Percentiles rank a stretch among this genome's conserved stretches.
phyloP scores from a whole-genome alignment of 495 filamentous ascomycete genomes.

The Aspergillus incahuasiensis region DNA sequence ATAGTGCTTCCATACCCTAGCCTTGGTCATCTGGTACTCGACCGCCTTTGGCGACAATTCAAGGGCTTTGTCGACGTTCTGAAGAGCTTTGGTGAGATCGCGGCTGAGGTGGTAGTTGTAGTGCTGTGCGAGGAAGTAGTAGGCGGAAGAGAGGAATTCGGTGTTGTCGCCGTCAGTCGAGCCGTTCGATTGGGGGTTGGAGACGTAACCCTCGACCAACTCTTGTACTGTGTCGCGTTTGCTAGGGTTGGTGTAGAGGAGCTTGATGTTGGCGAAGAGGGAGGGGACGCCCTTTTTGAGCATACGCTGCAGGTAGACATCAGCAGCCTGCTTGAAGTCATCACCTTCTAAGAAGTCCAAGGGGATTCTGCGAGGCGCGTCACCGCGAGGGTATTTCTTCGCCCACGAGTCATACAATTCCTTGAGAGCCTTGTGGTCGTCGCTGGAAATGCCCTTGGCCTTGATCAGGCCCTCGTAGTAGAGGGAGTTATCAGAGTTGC shows the following conservation, averaged over 20 bases:
- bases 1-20: conserved; percentile 89
- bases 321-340: conserved; percentile 73
- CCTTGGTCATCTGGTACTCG: conserved; percentile 93
- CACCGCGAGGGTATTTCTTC: conserved; percentile 71
- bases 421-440: conserved; percentile 59
- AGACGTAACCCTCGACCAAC: conserved; percentile 73
- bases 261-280: conserved; percentile 91
- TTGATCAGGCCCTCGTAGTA: conserved; percentile 79
- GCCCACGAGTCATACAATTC: conserved; percentile 78
- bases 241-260: conserved; percentile 68
- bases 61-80: conserved; percentile 77
- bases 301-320: conserved; percentile 79
- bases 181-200: conserved; percentile 43
- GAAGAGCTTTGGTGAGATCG: conserved; percentile 72
- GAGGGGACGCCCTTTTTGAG: conserved; percentile 95
- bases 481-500: conserved; percentile 79
- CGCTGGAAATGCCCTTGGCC: conserved; percentile 57
- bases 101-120: conserved; percentile 90
- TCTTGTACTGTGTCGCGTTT: conserved; percentile 74
- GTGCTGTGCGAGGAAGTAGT: conserved; percentile 94
- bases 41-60: conserved; percentile 71
- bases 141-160: conserved; percentile 66
- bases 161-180: conserved; percentile 41
- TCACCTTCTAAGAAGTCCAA: conserved; percentile 85
- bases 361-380: conserved; percentile 81